These are phyloP conservation scores for Mycena rebaudengoi DNA, from an alignment of 768 basidiomycete genomes.

Conservation along the genomic window DNA sequence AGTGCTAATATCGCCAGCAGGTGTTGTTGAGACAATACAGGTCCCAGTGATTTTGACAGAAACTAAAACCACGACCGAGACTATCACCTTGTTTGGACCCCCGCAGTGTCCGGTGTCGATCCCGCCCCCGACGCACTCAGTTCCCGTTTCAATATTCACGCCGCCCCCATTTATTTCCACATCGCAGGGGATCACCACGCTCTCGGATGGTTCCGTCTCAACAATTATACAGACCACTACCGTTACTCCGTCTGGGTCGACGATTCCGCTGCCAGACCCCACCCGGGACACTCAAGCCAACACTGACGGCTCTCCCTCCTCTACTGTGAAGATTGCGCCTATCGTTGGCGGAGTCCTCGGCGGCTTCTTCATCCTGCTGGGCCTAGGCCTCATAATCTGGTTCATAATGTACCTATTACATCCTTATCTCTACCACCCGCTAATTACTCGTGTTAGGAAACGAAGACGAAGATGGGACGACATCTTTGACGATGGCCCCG, in stretches of 20 bases:
- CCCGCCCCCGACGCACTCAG: constrained; percentile 25
- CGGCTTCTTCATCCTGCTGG: constrained; percentile 60
- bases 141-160: constrained; percentile 38
- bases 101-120: constrained; percentile 40
- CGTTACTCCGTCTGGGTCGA: constrained; percentile 42
- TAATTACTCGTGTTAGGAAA: constrained; percentile 42
- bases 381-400: constrained; percentile 55
- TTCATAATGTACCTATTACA: constrained; percentile 54
- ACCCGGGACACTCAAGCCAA: constrained; percentile 27
- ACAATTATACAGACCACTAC: constrained; percentile 45
- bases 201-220: constrained; percentile 50
- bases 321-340: constrained; percentile 50
- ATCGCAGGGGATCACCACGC: constrained; percentile 44
- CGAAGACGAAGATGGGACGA: constrained; percentile 58
- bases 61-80: constrained; percentile 39
- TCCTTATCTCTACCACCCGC: constrained; percentile 3
- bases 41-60: constrained; percentile 51
- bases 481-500: constrained; percentile 55
- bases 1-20: constrained; percentile 9
- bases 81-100: constrained; percentile 53
- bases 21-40: constrained; percentile 39
- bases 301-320: constrained; percentile 26
- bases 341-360: constrained; percentile 65
- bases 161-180: constrained; percentile 42
- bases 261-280: constrained; percentile 32